Evolutionary conservation across 306 rosid genomes (phyloP), one percentile per base, ranked within the genome.

Genomic region (Corylus avellana): DNA sequence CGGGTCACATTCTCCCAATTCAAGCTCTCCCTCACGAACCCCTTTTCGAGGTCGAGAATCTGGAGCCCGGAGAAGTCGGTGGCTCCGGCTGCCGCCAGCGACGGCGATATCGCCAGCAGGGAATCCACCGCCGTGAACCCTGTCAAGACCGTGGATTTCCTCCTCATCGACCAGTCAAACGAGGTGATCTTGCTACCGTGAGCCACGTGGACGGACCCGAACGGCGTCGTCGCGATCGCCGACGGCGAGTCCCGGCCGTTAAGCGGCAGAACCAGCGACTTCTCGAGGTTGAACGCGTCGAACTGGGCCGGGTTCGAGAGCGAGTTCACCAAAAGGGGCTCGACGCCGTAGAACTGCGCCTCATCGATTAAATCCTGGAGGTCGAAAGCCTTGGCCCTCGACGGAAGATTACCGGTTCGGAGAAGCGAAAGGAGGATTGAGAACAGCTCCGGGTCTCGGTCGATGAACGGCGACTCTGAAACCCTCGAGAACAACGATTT

Each of bases 161-260:
- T 84, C 58, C 90, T 85, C 46, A 96, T 86, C 14, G 99, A 96
- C 99, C 98, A 93, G 71, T 96, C 98, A 53, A 90, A 96, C 0
- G 97, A 83, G 25, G 99, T 93, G 66, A 96, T 91, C 55, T 96
- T 96, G 83, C 97, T 90, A 7, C 99, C 99, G 68, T 96, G 97
- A 0, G 98, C 91, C 13, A 91, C 97, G 70, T 96, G 98, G 56
- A 93, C 73, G 0, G 98, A 89, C 0, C 98, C 98, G 12, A 79
- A 84, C 42, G 82, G 78, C 72, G 98, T 87, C 29, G 97, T 79
- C n/a, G 94, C 85, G 18, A 96, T 82, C n/a, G 86, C 59, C 2
- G 99, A 89, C 4, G 97, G 96, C 5, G 94, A 81, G 25, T 96
- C 93, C 14, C 98, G 85, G 39, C 99, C 98, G 61, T 89, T 93